Base-by-base conservation (phyloP, 2,329 filamentous ascomycete species). In the Aspergillus novofumigatus region DNA sequence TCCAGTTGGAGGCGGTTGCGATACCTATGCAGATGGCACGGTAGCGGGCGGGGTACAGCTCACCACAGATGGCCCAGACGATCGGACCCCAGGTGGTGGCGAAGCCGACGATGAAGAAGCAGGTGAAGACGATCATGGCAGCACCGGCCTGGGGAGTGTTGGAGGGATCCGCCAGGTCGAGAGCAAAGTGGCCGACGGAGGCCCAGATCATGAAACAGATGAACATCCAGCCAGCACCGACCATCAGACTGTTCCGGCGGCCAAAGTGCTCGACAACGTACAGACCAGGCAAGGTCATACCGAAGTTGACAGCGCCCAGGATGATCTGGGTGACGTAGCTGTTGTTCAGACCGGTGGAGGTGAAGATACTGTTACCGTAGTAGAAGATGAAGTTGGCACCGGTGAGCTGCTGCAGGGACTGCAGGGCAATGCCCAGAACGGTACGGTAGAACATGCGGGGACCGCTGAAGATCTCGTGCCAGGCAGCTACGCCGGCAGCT, bases 1-100 rank as follows among this genome's bases (percentile, higher is more conserved):
- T 67, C 89, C 89, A 92, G 73, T 92, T 92, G 4, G 87, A 85
- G 0, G 88, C 84, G 3, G 88, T 91, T 9, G 88, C 87, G 8
- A 92, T 77, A 1, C 88, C 89, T 82, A 91, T 90, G 47, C 85
- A 85, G 69, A 90, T 89, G 50, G 89, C 88, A 64, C 89, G 83
- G 56, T 71, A 77, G 29, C 73, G 69, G 1, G 69, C 71, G 1
- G 75, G 75, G 56, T 74, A 77, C 1, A 78, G 59, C 48, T 78
- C 74, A 8, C 71, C 70, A 41, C 76, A 73, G 35, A 80, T 77
- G 0, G 77, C 74, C 78, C 78, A 80, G 1, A 78, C 71, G 66
- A 79, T 79, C 0, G 86, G 86, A 10, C 87, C 87, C 86, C 86
- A 90, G 0, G 86, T 88, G 42, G 77, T 75, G 11, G 87, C 87